phyloP scores from a whole-genome alignment of 306 rosid genomes.

The Pterocarpus santalinus region DNA sequence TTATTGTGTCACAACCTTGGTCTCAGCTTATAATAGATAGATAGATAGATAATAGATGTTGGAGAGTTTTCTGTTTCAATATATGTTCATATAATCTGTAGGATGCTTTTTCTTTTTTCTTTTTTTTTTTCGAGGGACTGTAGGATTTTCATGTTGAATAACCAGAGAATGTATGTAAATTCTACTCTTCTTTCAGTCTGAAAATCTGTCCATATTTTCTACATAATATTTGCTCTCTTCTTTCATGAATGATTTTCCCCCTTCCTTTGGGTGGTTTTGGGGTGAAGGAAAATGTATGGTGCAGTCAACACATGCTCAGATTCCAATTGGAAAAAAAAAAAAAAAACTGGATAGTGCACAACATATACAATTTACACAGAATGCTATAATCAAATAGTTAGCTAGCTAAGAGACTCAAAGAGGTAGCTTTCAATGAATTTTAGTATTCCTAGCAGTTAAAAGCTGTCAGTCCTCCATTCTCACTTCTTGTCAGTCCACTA shows the following conservation, averaged over 20 bases:
- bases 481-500: too few relatives aligned
- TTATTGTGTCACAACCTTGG: too few relatives aligned
- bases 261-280: not conserved
- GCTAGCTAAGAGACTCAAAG: too few relatives aligned
- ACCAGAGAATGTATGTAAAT: not conserved
- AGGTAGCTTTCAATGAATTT: too few relatives aligned
- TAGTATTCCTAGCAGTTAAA: too few relatives aligned
- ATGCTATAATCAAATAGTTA: too few relatives aligned
- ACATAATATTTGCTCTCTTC: not conserved
- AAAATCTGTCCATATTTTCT: not conserved
- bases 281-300: not conserved
- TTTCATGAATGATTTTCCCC: not conserved
- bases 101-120: too few relatives aligned
- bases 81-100: not conserved
- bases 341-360: too few relatives aligned
- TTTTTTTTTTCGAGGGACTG: too few relatives aligned
- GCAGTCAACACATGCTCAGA: not conserved
- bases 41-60: not conserved
- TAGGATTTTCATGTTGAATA: not conserved
- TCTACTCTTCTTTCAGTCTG: not conserved
- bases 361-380: too few relatives aligned
- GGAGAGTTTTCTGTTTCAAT: slow-evolving; percentile 18
- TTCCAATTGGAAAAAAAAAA: not conserved
- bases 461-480: too few relatives aligned
- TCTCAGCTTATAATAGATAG: too few relatives aligned